Evolutionary conservation across 148 eudicot species (phyloP), one percentile per base, ranked within the genome.

Genomic region (Polygonum maritimum): DNA sequence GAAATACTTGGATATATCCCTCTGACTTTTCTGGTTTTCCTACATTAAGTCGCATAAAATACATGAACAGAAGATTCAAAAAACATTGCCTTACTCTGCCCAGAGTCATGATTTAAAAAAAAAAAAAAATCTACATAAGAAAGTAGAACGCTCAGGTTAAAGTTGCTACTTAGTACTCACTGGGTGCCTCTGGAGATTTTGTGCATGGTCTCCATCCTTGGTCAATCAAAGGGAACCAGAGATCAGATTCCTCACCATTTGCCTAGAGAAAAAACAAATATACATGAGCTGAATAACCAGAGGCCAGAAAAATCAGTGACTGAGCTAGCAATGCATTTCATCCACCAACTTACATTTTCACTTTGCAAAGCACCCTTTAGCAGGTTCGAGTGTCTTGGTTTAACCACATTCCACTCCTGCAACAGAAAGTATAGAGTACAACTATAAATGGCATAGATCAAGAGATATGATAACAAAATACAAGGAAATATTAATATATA

Each of bases 1-100:
- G 97, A 79, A 95, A 95, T 58, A 95, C 87, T 80, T 95, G 98
- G 69, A 95, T 82, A 84, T 92, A 95, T 44, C 98, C 97, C 78
- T 84, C 78, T 76, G 98, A 89, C 65, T 86, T 85, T 48, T 83
- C 84, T 44, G 98, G 96, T 78, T 81, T 80, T 65, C 84, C 93
- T 94, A 88, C 83, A 81, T 51, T 35, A 76, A 78, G 73, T 41
- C 48, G 75, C 74, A 80, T 40, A 45, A 72, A 19, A 22, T 48
- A 39, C 54, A 72, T 41, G 74, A 44, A 9, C 54, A 72, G 16
- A 72, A 13, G 38, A 44, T 44, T 44, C 13, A 72, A 9, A 22
- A 45, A 44, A 16, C 16, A 47, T 71, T n/a, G 49, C 13, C 33
- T 41, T 72, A 48, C 54, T 72, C 62, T 11, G 2, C 19, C 47